Evolutionary conservation across 495 filamentous ascomycete genomes (phyloP).

Genomic region (Lepraria neglecta): DNA sequence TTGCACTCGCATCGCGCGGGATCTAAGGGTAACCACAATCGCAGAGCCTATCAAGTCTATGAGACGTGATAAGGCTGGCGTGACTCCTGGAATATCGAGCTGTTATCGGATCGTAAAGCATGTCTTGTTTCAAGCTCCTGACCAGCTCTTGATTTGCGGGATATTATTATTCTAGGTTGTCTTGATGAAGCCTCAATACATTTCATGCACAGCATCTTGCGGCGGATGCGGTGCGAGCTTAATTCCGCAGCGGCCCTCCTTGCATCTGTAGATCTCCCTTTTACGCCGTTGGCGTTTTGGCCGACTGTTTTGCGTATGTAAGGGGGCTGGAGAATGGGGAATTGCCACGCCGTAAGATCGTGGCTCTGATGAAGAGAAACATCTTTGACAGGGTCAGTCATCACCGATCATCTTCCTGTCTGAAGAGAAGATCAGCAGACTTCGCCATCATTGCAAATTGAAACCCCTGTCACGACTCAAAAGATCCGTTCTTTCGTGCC

Average conservation of each 20-base stretch:
- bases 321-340: constrained; percentile 9
- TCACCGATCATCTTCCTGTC: not conserved
- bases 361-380: not conserved
- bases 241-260: constrained; percentile 20
- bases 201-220: constrained; percentile 22
- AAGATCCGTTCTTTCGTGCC: constrained; percentile 9
- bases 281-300: constrained; percentile 4
- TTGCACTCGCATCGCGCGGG: constrained; percentile 18
- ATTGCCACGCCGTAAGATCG: constrained; percentile 6
- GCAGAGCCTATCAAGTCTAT: constrained; percentile 3
- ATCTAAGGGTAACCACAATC: constrained; percentile 18
- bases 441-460: not conserved
- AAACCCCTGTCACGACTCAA: not conserved
- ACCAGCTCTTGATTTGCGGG: not conserved
- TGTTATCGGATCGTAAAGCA: constrained; percentile 3
- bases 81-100: not conserved
- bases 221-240: constrained; percentile 22
- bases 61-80: not conserved
- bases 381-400: not conserved
- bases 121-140: not conserved
- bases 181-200: constrained; percentile 3
- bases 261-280: constrained; percentile 17
- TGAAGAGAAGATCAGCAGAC: constrained; percentile 10
- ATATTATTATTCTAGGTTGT: constrained; percentile 1
- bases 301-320: constrained; percentile 6